A percentile compares a stretch with the other conserved stretches of the same genome.
These are phyloP conservation scores for Paecilomyces fulvus DNA, from an alignment of 2,329 filamentous ascomycete genomes.

Conservation along the genomic window DNA sequence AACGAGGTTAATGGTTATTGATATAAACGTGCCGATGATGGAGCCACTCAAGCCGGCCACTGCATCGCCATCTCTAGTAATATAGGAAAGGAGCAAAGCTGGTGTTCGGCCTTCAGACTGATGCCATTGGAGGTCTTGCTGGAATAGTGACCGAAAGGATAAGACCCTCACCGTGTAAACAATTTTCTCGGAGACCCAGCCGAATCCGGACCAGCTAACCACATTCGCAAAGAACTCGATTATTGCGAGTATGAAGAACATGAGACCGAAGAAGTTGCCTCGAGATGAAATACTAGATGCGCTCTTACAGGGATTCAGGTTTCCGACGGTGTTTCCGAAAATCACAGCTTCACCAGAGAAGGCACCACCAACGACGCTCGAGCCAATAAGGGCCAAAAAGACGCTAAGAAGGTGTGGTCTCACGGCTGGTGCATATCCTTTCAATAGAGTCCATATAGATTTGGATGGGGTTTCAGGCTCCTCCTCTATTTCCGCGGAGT, in stretches of 20 bases:
- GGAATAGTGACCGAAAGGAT: constrained; percentile 56
- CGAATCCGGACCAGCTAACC: constrained; percentile 51
- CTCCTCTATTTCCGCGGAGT: constrained; percentile 16
- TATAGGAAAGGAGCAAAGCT: constrained; percentile 54
- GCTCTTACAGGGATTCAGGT: constrained; percentile 46
- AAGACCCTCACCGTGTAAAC: constrained; percentile 56
- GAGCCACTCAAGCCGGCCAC: constrained; percentile 62
- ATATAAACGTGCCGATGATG: constrained; percentile 61
- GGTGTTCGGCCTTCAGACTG: constrained; percentile 56
- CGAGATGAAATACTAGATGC: constrained; percentile 39
- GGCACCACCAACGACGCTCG: constrained; percentile 47
- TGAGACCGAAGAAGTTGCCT: constrained; percentile 47
- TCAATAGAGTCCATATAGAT: constrained; percentile 19
- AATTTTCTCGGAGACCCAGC: constrained; percentile 54
- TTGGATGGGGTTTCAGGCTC: constrained; percentile 18
- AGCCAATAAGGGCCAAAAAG: constrained; percentile 41
- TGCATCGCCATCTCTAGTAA: constrained; percentile 61
- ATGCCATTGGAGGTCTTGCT: constrained; percentile 64
- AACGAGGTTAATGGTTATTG: constrained; percentile 59
- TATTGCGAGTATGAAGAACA: constrained; percentile 54
- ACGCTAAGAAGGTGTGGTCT: constrained; percentile 39
- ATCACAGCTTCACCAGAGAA: constrained; percentile 52
- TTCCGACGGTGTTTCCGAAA: constrained; percentile 54
- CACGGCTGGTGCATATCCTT: constrained; percentile 19
- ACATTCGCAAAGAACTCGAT: constrained; percentile 55